Percentiles rank a stretch among this genome's conserved stretches.
Conservation (phyloP, 371 early-diverging fungal species). For the Saksenaea vasiformis region DNA sequence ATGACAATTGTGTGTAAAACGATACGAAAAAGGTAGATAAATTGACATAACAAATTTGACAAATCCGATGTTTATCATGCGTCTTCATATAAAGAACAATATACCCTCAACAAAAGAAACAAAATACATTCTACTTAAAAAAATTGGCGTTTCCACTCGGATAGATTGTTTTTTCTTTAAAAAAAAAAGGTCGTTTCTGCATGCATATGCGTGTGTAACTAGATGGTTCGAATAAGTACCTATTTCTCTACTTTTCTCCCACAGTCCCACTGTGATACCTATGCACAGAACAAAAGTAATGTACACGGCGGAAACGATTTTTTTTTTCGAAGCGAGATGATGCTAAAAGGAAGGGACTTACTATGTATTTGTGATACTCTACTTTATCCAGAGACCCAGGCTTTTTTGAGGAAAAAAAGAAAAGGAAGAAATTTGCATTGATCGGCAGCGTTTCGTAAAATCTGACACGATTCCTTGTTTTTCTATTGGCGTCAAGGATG, state of each 20-base stretch:
- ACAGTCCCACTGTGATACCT: neutral
- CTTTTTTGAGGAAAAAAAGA: neutral
- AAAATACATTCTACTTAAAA: neutral
- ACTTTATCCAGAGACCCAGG: neutral
- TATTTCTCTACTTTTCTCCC: neutral
- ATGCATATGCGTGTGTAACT: neutral
- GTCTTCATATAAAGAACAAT: neutral
- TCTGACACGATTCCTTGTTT: neutral
- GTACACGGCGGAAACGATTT: neutral
- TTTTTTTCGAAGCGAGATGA: neutral
- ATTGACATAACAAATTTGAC: neutral
- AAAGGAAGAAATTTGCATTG: neutral
- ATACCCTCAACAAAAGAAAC: neutral
- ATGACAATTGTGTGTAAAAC: neutral
- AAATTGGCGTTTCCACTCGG: neutral
- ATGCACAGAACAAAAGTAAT: neutral
- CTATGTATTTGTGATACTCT: neutral
- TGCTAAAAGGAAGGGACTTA: neutral
- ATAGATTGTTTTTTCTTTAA: neutral
- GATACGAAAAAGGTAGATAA: neutral
- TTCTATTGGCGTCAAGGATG: neutral
- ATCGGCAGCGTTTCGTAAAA: neutral
- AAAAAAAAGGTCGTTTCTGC: neutral
- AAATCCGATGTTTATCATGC: neutral
- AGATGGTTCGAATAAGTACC: neutral